Conservation (phyloP, 441 rosid genomes). For the Viola pubescens region DNA sequence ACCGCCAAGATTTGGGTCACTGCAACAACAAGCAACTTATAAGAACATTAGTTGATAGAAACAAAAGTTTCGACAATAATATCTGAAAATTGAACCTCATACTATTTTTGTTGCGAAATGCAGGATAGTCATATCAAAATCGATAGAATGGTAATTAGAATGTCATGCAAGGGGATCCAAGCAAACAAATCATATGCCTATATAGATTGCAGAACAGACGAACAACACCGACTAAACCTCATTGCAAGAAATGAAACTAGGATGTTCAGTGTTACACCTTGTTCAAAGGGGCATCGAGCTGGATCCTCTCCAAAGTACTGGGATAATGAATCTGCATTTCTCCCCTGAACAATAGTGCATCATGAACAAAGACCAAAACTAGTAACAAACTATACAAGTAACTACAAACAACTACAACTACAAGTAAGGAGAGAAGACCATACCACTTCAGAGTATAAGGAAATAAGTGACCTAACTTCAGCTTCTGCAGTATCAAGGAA, state of each 20-base stretch:
- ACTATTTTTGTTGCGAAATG: neutral
- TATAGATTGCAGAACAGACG: neutral
- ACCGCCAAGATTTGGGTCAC: constrained; percentile 77
- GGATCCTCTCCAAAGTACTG: constrained; percentile 99
- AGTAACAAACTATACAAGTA: constrained; percentile 1
- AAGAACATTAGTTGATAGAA: constrained; percentile 5
- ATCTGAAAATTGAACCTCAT: neutral
- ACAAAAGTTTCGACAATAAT: neutral
- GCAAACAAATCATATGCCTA: neutral
- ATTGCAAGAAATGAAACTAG: neutral
- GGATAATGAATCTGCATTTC: constrained; percentile 89
- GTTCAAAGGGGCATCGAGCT: constrained; percentile 97
- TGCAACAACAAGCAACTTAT: constrained; percentile 30
- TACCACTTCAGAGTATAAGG: constrained; percentile 82
- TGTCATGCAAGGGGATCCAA: neutral
- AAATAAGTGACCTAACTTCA: constrained; percentile 66
- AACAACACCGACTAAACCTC: neutral
- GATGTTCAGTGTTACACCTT: constrained; percentile 43
- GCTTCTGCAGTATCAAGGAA: constrained; percentile 91
- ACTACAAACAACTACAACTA: constrained; percentile 1
- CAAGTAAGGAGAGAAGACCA: constrained; percentile 19
- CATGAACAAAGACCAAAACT: constrained; percentile 12
- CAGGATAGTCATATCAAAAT: neutral
- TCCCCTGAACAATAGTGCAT: constrained; percentile 51
- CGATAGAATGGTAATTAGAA: neutral